phyloP scores from a whole-genome alignment of 2,329 filamentous ascomycete species.

The Arthrinium phaeospermum region DNA sequence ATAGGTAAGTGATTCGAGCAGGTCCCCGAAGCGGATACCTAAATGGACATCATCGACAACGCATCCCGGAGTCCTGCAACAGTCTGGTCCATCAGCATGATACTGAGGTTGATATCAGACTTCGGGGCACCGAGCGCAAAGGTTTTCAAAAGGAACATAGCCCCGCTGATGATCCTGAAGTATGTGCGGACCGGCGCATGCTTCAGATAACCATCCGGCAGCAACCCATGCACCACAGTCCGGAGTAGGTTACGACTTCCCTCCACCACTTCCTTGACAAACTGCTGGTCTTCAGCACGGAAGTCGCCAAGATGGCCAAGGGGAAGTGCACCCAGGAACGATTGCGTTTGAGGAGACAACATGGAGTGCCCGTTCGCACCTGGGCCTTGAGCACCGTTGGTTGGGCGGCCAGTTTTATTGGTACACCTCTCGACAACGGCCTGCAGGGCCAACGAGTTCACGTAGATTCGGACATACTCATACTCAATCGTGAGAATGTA shows the following conservation, averaged over 20 bases:
- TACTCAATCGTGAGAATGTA: constrained; percentile 93
- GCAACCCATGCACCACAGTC: constrained; percentile 77
- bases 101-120: constrained; percentile 76
- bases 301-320: constrained; percentile 69
- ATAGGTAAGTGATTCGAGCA: constrained; percentile 79
- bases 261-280: constrained; percentile 77
- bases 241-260: constrained; percentile 78
- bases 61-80: constrained; percentile 75
- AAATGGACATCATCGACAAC: constrained; percentile 87
- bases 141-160: constrained; percentile 84
- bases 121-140: constrained; percentile 82
- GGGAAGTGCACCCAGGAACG: constrained; percentile 66
- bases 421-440: constrained; percentile 94
- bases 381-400: constrained; percentile 42
- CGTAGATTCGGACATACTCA: constrained; percentile 91
- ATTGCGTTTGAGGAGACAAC: constrained; percentile 66
- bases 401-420: constrained; percentile 66
- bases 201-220: constrained; percentile 77
- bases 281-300: constrained; percentile 71
- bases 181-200: constrained; percentile 85
- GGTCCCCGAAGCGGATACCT: constrained; percentile 81
- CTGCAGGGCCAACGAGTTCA: constrained; percentile 92
- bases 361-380: constrained; percentile 46
- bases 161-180: constrained; percentile 84
- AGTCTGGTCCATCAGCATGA: constrained; percentile 75